Percentiles rank a stretch among this genome's conserved stretches.
Conservation (phyloP, 345 rosid genomes). For the Syzygium oleosum region DNA sequence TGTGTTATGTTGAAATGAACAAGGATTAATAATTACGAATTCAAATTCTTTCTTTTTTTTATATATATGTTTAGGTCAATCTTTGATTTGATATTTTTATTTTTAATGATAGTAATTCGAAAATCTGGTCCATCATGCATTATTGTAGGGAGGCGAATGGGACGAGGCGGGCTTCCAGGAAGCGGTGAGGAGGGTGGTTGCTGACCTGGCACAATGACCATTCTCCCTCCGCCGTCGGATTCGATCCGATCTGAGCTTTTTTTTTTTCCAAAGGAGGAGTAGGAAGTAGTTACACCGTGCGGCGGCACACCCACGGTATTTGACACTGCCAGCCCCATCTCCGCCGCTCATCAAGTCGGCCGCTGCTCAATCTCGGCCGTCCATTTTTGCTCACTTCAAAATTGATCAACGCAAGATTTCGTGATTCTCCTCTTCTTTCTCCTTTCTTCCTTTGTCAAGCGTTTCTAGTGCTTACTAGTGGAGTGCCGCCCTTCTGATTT, state of each 20-base stretch:
- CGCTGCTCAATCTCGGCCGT: not conserved
- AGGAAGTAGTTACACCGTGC: not conserved
- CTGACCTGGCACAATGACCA: conserved; percentile 54
- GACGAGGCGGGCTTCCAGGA: conserved; percentile 79
- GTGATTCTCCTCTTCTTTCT: not conserved
- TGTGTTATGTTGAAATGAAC: too few species aligned
- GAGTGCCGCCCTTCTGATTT: not conserved
- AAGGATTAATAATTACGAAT: too few species aligned
- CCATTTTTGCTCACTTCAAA: not conserved
- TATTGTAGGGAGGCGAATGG: conserved; percentile 56
- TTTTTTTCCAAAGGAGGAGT: not conserved
- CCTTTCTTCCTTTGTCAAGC: not conserved
- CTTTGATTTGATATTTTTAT: not conserved
- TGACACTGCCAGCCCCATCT: not conserved
- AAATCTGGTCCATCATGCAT: not conserved
- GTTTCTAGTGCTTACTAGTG: not conserved
- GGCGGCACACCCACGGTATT: not conserved
- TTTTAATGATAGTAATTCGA: not conserved
- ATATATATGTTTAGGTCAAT: not conserved
- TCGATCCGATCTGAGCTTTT: not conserved
- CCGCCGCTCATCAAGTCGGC: not conserved
- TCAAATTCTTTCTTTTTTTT: not conserved
- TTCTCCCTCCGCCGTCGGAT: not conserved
- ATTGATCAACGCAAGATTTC: not conserved
- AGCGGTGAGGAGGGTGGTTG: conserved; percentile 64